Base-by-base conservation (phyloP, 441 rosid genomes). In the Arabidopsis lyrata region DNA sequence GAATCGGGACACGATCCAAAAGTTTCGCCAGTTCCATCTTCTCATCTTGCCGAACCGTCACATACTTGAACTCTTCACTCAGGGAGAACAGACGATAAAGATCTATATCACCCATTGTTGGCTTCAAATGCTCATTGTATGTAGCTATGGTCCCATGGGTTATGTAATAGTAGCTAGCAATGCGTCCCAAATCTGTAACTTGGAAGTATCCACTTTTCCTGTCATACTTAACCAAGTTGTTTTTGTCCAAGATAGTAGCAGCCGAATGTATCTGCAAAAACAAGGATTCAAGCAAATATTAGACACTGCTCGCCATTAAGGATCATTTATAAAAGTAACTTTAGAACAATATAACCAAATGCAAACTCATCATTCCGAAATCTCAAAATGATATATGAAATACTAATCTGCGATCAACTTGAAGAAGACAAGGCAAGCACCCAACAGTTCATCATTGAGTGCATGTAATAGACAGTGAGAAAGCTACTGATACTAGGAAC, bases 11-110 rank as follows among this genome's bases (percentile, higher is more conserved):
- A 70, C 90, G 91, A 27, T 87, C 91, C 85, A 95, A 67, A 59
- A 93, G 99, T 81, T 91, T 91, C 2, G 97, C 92, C 66, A 93
- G 91, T 73, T 95, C 99, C 96, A 91, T 88, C 89, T 95, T 93
- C 93, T 95, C 98, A 83, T 93, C 94, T 81, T 91, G 97, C 70
- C 99, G 85, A 77, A 95, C 99, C 5, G 95, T 87, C 34, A 93
- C 98, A 80, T 91, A 90, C 70, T 87, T 95, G 78, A 95, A 95
- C 77, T 93, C 98, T 79, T 95, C 98, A 75, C 97, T 95, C 14
- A 90, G 86, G 5, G 91, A 88, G 66, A 95, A 91, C 61, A 95
- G 79, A 50, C 88, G 89, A 66, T 90, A 95, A 10, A 95, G 90
- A 80, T 95, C 97, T 66, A 95, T 91, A 58, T 93, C 94, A 27